Conservation (phyloP, 805 yeast genomes). For the Blastobotrys americana region DNA sequence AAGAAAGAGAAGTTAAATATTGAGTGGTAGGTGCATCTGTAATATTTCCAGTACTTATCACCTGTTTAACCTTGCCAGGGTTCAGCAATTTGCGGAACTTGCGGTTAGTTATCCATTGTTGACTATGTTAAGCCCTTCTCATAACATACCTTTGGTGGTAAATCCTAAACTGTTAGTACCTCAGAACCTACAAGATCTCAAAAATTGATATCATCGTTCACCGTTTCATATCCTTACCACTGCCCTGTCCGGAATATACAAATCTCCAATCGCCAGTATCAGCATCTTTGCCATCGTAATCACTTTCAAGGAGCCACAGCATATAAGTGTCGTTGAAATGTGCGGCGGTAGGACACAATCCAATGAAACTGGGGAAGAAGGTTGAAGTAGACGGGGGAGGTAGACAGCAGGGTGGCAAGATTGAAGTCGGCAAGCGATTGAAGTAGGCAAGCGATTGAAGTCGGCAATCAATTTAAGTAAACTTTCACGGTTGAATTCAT, state of each 20-base stretch:
- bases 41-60: slow-evolving; percentile 77
- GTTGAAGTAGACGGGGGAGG: neutral
- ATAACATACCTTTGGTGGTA: slow-evolving; percentile 37
- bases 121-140: neutral
- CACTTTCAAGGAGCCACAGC: neutral
- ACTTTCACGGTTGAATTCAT: too few relatives aligned
- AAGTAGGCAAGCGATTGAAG: too few relatives aligned
- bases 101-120: too few relatives aligned
- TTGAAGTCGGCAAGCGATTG: too few relatives aligned
- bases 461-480: too few relatives aligned
- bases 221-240: slow-evolving; percentile 49
- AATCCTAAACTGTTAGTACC: slow-evolving; percentile 31
- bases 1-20: slow-evolving; percentile 60
- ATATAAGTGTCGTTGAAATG: neutral
- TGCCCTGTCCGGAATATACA: slow-evolving; percentile 84
- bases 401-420: too few relatives aligned
- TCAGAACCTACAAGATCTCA: slow-evolving; percentile 6
- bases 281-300: slow-evolving; percentile 39
- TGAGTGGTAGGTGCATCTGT: slow-evolving; percentile 55
- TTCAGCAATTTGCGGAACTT: slow-evolving; percentile 69
- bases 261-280: slow-evolving; percentile 77
- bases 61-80: slow-evolving; percentile 83
- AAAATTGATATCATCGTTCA: too few relatives aligned
- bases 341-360: neutral
- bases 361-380: neutral